Base-by-base conservation (phyloP, 768 basidiomycete species). In the Lentinula detonsa region DNA sequence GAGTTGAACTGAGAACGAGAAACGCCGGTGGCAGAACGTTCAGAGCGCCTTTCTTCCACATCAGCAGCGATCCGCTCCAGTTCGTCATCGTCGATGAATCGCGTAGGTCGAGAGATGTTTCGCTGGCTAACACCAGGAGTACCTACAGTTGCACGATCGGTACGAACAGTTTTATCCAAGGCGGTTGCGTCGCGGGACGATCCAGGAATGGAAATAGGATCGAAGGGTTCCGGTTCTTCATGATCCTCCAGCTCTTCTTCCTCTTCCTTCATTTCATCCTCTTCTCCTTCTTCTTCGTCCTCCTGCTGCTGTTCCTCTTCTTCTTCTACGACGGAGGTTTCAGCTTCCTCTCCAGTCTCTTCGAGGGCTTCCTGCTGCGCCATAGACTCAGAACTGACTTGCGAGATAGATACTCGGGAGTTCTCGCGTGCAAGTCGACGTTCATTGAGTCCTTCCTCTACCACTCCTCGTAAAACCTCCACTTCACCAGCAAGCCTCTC, bases 401-500 rank as follows among this genome's bases (percentile, higher is more conserved):
- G 4, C 52, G 5, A 23, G 52, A 42, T 53, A 54, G 39, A 28
- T 7, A 7, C 61, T n/a, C 45, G 59, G 28, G 60, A 57, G 23
- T 70, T 65, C 57, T 89, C 86, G 62, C 86, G 74, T 3, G 76
- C 78, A 42, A 78, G 72, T 42, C 88, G 75, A 31, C 93, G 73
- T 64, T 93, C 91, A 62, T 86, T 83, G 57, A 97, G 76, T 4
- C 93, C 93, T 61, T 91, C 88, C 71, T 95, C 91, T 1, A 98
- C 91, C 0, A 95, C 88, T 1, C 86, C 88, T 10, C 90, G 77
- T n/a, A 97, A 77, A 2, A 92, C 88, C 62, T 90, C 89, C 2
- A 98, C 91, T 72, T 98, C 94, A 3, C 86, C 86, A 0, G 84
- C 87, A 5, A 97, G 81, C 46, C 87, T 73, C 66, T 95, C 91